A percentile compares a stretch with the other conserved stretches of the same genome.
phyloP scores from a whole-genome alignment of 2,329 filamentous ascomycete genomes.

The Trichoderma citrinoviride region DNA sequence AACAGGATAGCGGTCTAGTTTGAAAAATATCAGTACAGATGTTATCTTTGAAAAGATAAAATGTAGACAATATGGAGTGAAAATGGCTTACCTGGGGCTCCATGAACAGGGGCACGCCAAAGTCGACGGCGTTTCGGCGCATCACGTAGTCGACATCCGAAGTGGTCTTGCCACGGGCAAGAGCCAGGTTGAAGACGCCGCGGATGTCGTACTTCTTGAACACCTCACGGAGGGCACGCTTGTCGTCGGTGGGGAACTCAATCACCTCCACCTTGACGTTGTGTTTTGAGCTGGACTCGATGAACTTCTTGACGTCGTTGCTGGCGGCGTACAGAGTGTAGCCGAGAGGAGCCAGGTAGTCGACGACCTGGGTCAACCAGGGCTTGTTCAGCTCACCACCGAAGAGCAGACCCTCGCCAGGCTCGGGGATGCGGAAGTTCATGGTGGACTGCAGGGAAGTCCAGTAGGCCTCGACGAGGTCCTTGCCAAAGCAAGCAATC shows the following conservation, averaged over 20 bases:
- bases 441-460: slow-evolving; percentile 92
- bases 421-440: slow-evolving; percentile 97
- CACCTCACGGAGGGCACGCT: slow-evolving; percentile 88
- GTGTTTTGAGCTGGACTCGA: slow-evolving; percentile 69
- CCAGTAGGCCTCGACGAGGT: slow-evolving; percentile 97
- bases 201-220: slow-evolving; percentile 97
- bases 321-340: slow-evolving; percentile 94
- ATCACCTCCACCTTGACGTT: slow-evolving; percentile 79
- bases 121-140: slow-evolving; percentile 97
- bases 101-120: slow-evolving; percentile 97
- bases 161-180: slow-evolving; percentile 76
- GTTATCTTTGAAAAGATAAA: neutral
- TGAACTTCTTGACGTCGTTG: slow-evolving; percentile 73
- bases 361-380: slow-evolving; percentile 74
- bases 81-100: slow-evolving; percentile 83
- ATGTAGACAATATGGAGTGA: neutral
- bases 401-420: slow-evolving; percentile 91
- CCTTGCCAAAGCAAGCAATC: slow-evolving; percentile 97
- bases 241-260: slow-evolving; percentile 95
- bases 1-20: slow-evolving; percentile 88
- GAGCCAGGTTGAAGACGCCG: slow-evolving; percentile 92
- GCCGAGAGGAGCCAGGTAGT: slow-evolving; percentile 82
- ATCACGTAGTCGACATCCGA: slow-evolving; percentile 97
- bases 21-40: neutral
- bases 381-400: slow-evolving; percentile 76